These are phyloP conservation scores for Tetracladium maxilliforme DNA, from an alignment of 2,329 filamentous ascomycete genomes.

Conservation along the genomic window DNA sequence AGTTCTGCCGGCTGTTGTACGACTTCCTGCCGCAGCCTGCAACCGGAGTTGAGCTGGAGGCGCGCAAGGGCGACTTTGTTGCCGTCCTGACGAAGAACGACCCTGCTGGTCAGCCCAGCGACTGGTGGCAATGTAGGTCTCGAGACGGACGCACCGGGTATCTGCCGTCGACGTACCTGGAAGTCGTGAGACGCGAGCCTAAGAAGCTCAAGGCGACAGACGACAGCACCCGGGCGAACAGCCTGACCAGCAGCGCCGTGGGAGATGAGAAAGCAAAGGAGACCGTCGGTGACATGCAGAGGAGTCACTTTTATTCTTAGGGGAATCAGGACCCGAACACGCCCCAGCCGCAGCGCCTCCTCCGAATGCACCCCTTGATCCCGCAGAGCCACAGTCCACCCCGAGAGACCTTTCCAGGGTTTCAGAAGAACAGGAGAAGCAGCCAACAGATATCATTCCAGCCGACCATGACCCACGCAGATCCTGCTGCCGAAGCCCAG, in stretches of 20 bases:
- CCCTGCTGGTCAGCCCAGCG: slow-evolving; percentile 77
- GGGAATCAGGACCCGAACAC: slow-evolving; percentile 1
- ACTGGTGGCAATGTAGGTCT: slow-evolving; percentile 95
- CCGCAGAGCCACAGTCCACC: no score
- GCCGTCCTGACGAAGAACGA: slow-evolving; percentile 88
- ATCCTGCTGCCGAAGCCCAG: no score
- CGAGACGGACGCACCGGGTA: slow-evolving; percentile 86
- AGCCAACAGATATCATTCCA: no score
- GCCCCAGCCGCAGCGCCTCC: no score
- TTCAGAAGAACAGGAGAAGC: no score
- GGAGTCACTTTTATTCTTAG: slow-evolving; percentile 53
- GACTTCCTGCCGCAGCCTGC: slow-evolving; percentile 74
- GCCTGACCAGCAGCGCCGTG: slow-evolving; percentile 20
- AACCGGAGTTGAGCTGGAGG: slow-evolving; percentile 72
- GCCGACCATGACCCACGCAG: no score
- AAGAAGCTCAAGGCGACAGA: slow-evolving; percentile 27
- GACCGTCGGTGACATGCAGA: slow-evolving; percentile 53
- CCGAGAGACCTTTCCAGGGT: no score
- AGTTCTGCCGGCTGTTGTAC: slow-evolving; percentile 90
- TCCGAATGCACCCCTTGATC: no score
- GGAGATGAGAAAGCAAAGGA: slow-evolving; percentile 28
- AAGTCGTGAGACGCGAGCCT: slow-evolving; percentile 39
- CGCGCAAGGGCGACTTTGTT: slow-evolving; percentile 90
- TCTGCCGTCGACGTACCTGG: slow-evolving; percentile 79
- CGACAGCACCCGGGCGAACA: slow-evolving; percentile 9